These are phyloP conservation scores for Rugonectria rugulosa DNA, from an alignment of 2,329 filamentous ascomycete genomes.

Conservation along the genomic window DNA sequence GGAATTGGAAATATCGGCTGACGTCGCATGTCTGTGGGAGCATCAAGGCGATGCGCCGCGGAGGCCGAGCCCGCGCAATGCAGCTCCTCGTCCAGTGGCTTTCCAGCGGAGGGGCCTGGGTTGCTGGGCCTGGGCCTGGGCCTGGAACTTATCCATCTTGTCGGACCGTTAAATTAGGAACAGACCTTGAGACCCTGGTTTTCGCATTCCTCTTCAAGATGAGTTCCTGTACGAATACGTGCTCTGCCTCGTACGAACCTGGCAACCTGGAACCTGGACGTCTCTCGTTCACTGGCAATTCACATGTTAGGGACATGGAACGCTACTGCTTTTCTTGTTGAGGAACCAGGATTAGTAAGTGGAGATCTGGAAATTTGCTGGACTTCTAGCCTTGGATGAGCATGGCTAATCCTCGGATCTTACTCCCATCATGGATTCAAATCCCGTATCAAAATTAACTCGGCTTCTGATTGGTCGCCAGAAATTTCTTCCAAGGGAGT, in stretches of 20 bases:
- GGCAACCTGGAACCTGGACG: neutral
- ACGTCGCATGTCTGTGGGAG: slow-evolving; percentile 33
- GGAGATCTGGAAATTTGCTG: slow-evolving; percentile 10
- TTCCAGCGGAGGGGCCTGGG: slow-evolving; percentile 3
- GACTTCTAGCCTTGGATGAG: neutral
- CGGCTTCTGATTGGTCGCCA: slow-evolving; percentile 10
- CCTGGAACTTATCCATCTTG: neutral
- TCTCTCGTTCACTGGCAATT: neutral
- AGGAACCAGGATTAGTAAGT: neutral
- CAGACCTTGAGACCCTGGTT: slow-evolving; percentile 1
- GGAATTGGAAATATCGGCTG: slow-evolving; percentile 31
- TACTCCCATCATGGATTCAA: neutral
- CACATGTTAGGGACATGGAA: too few species aligned
- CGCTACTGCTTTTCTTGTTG: neutral
- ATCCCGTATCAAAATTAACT: slow-evolving; percentile 1
- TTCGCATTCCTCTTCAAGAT: slow-evolving; percentile 2
- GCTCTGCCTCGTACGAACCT: neutral
- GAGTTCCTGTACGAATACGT: neutral
- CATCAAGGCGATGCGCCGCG: slow-evolving; percentile 16
- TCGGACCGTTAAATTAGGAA: neutral
- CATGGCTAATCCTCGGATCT: slow-evolving; percentile 34
- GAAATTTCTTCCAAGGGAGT: slow-evolving; percentile 10
- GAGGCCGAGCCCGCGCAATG: slow-evolving; percentile 7
- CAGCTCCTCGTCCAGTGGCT: neutral
- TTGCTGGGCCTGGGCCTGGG: neutral